A percentile compares a stretch with the other conserved stretches of the same genome.
Evolutionary conservation across 768 basidiomycete species (phyloP).

Genomic region (Russula emetica): DNA sequence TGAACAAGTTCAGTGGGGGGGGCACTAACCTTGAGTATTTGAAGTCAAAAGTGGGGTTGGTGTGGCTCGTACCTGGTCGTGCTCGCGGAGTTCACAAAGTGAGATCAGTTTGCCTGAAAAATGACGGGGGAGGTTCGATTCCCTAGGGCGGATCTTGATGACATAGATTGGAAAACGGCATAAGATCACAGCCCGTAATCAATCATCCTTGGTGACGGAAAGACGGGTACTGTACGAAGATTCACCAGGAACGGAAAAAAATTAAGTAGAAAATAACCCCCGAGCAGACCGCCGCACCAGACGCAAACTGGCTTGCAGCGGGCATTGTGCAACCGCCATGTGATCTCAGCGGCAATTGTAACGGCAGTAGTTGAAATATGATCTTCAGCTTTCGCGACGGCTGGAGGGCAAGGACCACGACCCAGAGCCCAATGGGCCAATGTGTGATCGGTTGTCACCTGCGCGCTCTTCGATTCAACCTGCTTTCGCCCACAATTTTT

Average conservation of each 20-base stretch:
- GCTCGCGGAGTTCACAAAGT: constrained; percentile 17
- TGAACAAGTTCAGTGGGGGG: constrained; percentile 3
- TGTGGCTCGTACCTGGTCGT: constrained; percentile 11
- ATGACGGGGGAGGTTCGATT: background rate
- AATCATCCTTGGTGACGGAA: constrained; percentile 8
- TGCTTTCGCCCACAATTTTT: background rate
- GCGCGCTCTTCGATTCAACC: too few species aligned
- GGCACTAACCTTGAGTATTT: constrained; percentile 12
- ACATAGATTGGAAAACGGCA: constrained; percentile 1
- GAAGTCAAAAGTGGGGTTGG: constrained; percentile 24
- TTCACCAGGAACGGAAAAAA: constrained; percentile 18
- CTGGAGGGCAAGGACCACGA: background rate
- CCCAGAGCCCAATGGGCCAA: background rate
- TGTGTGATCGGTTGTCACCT: constrained; percentile 1
- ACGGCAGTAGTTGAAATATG: background rate
- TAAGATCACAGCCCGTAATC: background rate
- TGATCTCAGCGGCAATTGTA: background rate
- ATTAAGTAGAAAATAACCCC: background rate
- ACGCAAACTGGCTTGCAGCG: background rate
- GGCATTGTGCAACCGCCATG: background rate
- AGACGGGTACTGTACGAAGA: background rate
- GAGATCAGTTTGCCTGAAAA: constrained; percentile 1
- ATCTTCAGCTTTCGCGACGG: constrained; percentile 24
- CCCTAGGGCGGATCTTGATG: constrained; percentile 15
- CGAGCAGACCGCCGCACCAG: background rate